These are phyloP conservation scores for Fragilaria radians DNA, from an alignment of 108 stramenopile species.

Conservation along the genomic window DNA sequence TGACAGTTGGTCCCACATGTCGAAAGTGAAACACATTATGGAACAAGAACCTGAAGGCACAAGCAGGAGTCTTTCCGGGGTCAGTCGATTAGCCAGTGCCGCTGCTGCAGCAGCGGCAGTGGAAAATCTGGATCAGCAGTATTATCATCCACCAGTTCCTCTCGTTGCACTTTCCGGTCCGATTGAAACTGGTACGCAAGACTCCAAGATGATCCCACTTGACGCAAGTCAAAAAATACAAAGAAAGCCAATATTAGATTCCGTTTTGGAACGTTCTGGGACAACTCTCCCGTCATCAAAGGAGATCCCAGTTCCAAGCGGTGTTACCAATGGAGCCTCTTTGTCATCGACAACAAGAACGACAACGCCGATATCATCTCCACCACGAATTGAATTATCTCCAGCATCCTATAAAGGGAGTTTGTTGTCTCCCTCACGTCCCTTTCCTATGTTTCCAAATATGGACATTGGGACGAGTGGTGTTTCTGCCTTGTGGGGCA, in stretches of 20 bases:
- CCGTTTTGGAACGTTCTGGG: constrained; percentile 10
- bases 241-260: constrained; percentile 8
- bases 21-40: constrained; percentile 33
- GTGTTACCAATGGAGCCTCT: too few relatives aligned
- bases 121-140: constrained; percentile 16
- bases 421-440: not conserved
- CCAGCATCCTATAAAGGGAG: not conserved
- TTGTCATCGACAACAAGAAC: too few relatives aligned
- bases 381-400: not conserved
- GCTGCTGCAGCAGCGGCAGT: constrained; percentile 17
- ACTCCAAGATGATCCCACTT: too few relatives aligned
- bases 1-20: constrained; percentile 36
- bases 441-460: too few relatives aligned
- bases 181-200: too few relatives aligned
- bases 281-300: too few relatives aligned
- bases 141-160: too few relatives aligned
- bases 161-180: too few relatives aligned
- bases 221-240: not conserved
- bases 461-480: not conserved
- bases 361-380: not conserved
- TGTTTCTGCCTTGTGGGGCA: not conserved
- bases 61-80: not conserved
- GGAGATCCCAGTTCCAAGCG: too few relatives aligned
- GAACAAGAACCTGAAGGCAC: constrained; percentile 20
- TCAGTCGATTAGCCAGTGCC: not conserved